Evolutionary conservation across 2,329 filamentous ascomycete species (phyloP).

Genomic region (Chaetothyriales sp.): DNA sequence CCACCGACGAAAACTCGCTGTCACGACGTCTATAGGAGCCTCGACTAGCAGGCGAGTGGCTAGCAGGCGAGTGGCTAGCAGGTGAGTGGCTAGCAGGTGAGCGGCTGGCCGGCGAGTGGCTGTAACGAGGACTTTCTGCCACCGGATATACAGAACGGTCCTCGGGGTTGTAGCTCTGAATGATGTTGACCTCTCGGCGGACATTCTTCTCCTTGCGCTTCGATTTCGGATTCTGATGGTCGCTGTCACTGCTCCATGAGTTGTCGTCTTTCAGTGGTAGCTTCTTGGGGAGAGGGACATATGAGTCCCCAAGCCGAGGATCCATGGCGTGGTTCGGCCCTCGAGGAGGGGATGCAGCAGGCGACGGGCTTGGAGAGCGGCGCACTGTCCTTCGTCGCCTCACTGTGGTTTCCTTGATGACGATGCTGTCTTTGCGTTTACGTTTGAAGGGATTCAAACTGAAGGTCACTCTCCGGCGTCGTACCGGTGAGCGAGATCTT

Average conservation of each 20-base stretch:
- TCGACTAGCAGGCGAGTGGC: background rate
- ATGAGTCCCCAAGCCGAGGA: constrained; percentile 6
- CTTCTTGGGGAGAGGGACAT: constrained; percentile 9
- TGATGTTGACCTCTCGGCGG: constrained; percentile 7
- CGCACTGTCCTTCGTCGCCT: background rate
- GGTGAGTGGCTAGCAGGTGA: background rate
- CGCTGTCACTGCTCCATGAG: background rate
- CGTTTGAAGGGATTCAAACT: constrained; percentile 12
- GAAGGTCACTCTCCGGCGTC: constrained; percentile 7
- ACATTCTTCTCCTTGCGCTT: background rate
- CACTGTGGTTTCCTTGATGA: background rate
- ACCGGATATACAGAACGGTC: constrained; percentile 8
- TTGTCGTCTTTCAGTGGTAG: constrained; percentile 4
- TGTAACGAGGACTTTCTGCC: constrained; percentile 4
- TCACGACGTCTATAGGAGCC: constrained; percentile 5
- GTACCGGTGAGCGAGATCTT: constrained; percentile 8
- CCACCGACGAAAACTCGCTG: constrained; percentile 7
- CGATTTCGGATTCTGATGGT: background rate
- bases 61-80: background rate
- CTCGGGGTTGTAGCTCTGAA: constrained; percentile 4
- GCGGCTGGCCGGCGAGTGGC: constrained; percentile 1
- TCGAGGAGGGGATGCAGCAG: constrained; percentile 8
- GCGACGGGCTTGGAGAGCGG: constrained; percentile 3
- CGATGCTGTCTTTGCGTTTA: constrained; percentile 3
- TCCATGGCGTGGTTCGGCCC: constrained; percentile 10